phyloP scores from a whole-genome alignment of 148 eudicot genomes.

The Heliosperma pusillum region DNA sequence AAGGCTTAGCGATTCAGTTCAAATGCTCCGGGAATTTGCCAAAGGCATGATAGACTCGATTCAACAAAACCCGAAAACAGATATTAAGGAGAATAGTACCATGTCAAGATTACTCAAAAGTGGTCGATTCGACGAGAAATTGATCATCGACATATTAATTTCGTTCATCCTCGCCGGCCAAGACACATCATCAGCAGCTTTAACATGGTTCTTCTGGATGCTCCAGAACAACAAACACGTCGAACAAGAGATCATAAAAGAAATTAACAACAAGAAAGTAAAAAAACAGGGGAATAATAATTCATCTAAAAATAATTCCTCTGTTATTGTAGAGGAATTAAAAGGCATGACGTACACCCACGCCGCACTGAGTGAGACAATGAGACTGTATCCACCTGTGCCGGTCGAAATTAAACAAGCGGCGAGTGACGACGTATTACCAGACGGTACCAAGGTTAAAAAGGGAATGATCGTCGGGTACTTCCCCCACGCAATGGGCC shows the following conservation, averaged over 20 bases:
- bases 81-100: slow-evolving; percentile 21
- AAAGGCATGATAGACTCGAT: neutral
- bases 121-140: slow-evolving; percentile 31
- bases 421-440: slow-evolving; percentile 26
- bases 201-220: slow-evolving; percentile 50
- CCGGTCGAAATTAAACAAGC: slow-evolving; percentile 33
- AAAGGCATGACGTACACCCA: slow-evolving; percentile 32
- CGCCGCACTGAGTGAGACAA: slow-evolving; percentile 38
- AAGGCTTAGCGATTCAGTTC: slow-evolving; percentile 25
- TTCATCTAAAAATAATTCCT: too few relatives aligned
- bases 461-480: neutral
- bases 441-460: slow-evolving; percentile 35
- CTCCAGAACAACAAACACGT: slow-evolving; percentile 11
- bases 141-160: slow-evolving; percentile 31
- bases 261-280: slow-evolving; percentile 2
- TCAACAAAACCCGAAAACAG: neutral
- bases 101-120: slow-evolving; percentile 35
- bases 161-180: slow-evolving; percentile 40
- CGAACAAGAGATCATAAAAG: slow-evolving; percentile 30
- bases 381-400: slow-evolving; percentile 52
- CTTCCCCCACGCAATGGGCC: too few relatives aligned
- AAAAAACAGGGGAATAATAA: neutral
- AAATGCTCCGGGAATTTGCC: slow-evolving; percentile 17
- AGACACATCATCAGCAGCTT: slow-evolving; percentile 32
- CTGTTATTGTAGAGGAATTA: slow-evolving; percentile 14